Evolutionary conservation across 148 eudicot genomes (phyloP), one percentile per base, ranked within the genome.

Genomic region (Vaccinium vitisidaea): DNA sequence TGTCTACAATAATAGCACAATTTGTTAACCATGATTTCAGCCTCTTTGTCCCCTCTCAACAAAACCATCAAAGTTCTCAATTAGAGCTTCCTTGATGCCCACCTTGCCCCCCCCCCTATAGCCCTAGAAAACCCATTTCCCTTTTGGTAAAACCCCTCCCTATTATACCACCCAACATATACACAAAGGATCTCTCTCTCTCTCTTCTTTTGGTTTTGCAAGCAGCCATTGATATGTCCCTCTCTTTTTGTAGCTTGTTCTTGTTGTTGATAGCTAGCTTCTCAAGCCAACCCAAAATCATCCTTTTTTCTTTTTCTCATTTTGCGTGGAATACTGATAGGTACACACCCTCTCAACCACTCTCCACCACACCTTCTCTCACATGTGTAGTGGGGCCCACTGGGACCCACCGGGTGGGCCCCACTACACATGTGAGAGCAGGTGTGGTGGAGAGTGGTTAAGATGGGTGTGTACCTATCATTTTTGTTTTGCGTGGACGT

Each of bases 1-100:
- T 81, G 87, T 85, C 84, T 82, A 75, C 53, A 73, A 49, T 23
- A 75, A 82, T 67, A 61, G 83, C 53, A 83, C 83, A 55, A 87
- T 63, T 78, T 77, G 80, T 85, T 79, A 82, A 82, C 91, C 92
- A 86, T 81, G 89, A 90, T 53, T 87, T 83, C 49, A 89, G 88
- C 88, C 83, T 86, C 65, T 84, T 90, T 90, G 36, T 25, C 89
- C 91, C 88, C 91, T 32, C 90, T 83, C 87, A 89, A 82, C 92
- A 90, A 90, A 86, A 87, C 87, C 90, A 89, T 89, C 15, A 83
- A 89, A 89, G 78, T 90, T 89, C 79, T 84, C 86, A 88, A 90
- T 75, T 43, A 55, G 81, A 58, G 80, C 70, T 76, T 43, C 75
- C 83, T 77, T 82, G 83, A 50, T 84, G 74, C 87, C 82, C 78